A percentile compares a stretch with the other conserved stretches of the same genome.
phyloP scores from a whole-genome alignment of 805 yeast genomes.

The Metschnikowia kofuensis region DNA sequence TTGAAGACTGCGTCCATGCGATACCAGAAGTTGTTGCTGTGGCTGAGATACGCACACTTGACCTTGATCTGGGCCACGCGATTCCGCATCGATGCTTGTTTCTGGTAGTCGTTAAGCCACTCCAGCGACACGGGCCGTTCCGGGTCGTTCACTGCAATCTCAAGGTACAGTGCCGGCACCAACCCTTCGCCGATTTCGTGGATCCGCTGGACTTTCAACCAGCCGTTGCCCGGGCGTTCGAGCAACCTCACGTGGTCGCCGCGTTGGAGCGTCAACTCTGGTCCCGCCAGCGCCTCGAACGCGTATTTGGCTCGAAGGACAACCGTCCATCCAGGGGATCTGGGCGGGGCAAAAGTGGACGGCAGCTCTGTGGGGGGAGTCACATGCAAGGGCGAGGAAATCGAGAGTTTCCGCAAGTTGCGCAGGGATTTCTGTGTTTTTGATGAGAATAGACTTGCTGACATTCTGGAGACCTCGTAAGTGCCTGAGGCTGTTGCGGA shows the following conservation, averaged over 20 bases:
- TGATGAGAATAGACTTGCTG: conserved; percentile 6
- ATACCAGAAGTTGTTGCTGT: conserved; percentile 30
- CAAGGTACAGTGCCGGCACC: conserved; percentile 40
- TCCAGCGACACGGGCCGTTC: conserved; percentile 29
- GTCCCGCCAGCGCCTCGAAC: conserved; percentile 26
- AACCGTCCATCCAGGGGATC: conserved; percentile 13
- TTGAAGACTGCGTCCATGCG: conserved; percentile 25
- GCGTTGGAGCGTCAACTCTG: conserved; percentile 27
- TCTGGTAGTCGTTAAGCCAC: conserved; percentile 28
- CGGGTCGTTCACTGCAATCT: conserved; percentile 38
- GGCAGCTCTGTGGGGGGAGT: conserved; percentile 3
- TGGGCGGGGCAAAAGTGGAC: background rate
- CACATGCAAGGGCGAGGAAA: conserved; percentile 2
- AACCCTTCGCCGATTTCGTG: conserved; percentile 26
- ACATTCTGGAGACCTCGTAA: conserved; percentile 1
- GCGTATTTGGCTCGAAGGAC: conserved; percentile 30
- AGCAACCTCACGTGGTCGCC: conserved; percentile 31
- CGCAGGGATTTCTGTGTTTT: background rate
- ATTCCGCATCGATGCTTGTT: background rate
- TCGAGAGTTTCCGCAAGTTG: conserved; percentile 3
- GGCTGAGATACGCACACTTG: conserved; percentile 26
- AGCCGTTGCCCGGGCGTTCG: conserved; percentile 39
- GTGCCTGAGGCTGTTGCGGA: background rate
- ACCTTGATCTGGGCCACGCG: conserved; percentile 18
- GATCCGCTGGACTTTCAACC: conserved; percentile 34